phyloP scores from a whole-genome alignment of 2,329 filamentous ascomycete species.

The Blastomyces parvus region DNA sequence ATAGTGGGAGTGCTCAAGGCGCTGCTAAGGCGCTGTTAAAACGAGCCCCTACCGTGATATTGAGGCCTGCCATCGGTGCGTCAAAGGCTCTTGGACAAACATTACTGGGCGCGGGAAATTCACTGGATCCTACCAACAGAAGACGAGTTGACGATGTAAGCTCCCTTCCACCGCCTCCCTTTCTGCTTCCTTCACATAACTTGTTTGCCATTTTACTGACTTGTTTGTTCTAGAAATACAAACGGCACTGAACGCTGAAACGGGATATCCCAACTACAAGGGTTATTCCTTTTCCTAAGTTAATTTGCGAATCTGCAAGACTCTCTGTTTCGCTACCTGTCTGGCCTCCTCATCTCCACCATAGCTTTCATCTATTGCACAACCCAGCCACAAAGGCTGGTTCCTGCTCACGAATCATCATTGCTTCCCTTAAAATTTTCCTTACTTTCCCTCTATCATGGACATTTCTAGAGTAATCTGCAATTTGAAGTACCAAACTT shows the following conservation, averaged over 20 bases:
- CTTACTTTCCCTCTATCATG: not conserved
- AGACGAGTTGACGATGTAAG: conserved; percentile 81
- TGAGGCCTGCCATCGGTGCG: conserved; percentile 82
- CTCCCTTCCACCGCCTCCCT: conserved; percentile 21
- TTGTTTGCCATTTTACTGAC: not conserved
- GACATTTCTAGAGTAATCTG: not conserved
- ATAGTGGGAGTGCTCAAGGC: conserved; percentile 70
- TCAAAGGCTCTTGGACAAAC: conserved; percentile 83
- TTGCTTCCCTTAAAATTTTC: not conserved
- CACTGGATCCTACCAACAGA: conserved; percentile 72
- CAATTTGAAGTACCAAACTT: not conserved
- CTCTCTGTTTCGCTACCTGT: not conserved
- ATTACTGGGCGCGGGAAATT: conserved; percentile 83
- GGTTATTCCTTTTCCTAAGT: not conserved
- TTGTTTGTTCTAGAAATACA: conserved; percentile 32
- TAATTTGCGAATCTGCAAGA: not conserved
- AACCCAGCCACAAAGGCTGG: not conserved
- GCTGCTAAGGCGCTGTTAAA: conserved; percentile 68
- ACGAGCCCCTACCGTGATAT: conserved; percentile 83
- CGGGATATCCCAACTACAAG: not conserved
- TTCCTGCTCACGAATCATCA: not conserved
- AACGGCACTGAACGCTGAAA: conserved; percentile 31
- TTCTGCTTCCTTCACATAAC: not conserved
- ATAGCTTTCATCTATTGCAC: not conserved
- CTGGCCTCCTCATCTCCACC: not conserved